Percentiles rank a stretch among this genome's conserved stretches.
Evolutionary conservation across 2,329 filamentous ascomycete genomes (phyloP).

Genomic region (Colletotrichum sp.): DNA sequence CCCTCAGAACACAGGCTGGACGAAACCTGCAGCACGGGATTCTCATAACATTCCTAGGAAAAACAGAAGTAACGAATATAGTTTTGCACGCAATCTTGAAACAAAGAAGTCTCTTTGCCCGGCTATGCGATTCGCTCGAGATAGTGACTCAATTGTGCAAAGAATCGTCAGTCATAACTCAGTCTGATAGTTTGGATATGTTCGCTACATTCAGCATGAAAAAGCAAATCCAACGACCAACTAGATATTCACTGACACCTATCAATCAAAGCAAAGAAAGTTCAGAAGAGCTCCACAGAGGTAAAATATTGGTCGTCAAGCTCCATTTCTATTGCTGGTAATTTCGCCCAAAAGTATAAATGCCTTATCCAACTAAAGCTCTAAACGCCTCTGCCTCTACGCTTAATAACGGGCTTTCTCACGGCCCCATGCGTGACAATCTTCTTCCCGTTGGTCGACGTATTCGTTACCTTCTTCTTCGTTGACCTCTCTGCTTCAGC

Average conservation of each 20-base stretch:
- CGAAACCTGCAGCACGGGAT: not conserved
- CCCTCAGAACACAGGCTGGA: not conserved
- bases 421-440: slow-evolving; percentile 67
- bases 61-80: not conserved
- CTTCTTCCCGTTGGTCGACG: slow-evolving; percentile 51
- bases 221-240: not conserved
- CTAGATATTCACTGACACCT: not conserved
- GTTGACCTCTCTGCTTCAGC: slow-evolving; percentile 52
- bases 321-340: not conserved
- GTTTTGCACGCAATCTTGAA: not conserved
- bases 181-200: not conserved
- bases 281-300: not conserved
- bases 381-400: slow-evolving; percentile 59
- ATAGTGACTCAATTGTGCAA: not conserved
- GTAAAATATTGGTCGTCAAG: not conserved
- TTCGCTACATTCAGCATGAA: not conserved
- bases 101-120: not conserved
- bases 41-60: not conserved
- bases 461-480: slow-evolving; percentile 42
- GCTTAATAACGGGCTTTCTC: slow-evolving; percentile 63
- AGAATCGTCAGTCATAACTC: not conserved
- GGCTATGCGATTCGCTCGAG: not conserved
- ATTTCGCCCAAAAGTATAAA: not conserved
- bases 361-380: not conserved
- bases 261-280: not conserved